Percentiles rank a stretch among this genome's conserved stretches.
Conservation (phyloP, 106 monocot genomes). For the Allium sativum region DNA sequence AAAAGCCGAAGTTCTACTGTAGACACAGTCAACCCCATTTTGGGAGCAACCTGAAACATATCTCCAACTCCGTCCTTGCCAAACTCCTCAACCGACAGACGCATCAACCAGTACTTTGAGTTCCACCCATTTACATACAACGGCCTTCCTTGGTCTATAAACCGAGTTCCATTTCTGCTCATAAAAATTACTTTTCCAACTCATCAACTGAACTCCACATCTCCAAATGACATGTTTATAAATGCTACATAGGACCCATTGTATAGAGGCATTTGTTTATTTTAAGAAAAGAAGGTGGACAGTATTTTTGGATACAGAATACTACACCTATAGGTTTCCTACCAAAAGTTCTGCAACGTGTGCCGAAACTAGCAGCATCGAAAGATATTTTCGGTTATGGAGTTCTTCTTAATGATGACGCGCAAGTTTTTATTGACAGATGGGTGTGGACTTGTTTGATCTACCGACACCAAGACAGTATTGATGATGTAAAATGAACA, state of each 20-base stretch:
- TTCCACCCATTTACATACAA: conserved; percentile 98
- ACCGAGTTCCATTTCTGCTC: conserved; percentile 47
- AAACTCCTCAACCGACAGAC: conserved; percentile 59
- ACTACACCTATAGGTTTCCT: conserved; percentile 48
- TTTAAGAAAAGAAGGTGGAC: neutral
- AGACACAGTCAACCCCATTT: conserved; percentile 91
- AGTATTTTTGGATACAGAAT: conserved; percentile 15
- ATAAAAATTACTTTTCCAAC: conserved; percentile 51
- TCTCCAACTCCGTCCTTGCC: conserved; percentile 43
- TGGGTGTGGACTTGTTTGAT: too few relatives aligned
- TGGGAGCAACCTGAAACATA: conserved; percentile 38
- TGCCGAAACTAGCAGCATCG: neutral
- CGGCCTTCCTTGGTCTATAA: conserved; percentile 45
- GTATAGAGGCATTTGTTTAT: conserved; percentile 7
- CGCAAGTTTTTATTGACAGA: conserved; percentile 29
- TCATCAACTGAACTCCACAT: conserved; percentile 4
- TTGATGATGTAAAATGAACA: too few relatives aligned
- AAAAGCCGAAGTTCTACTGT: conserved; percentile 94
- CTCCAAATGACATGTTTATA: conserved; percentile 51
- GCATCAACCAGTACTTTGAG: conserved; percentile 96
- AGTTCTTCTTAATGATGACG: conserved; percentile 21
- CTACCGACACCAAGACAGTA: too few relatives aligned
- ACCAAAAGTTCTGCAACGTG: conserved; percentile 12
- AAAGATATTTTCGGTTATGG: conserved; percentile 29
- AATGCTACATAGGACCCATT: conserved; percentile 34